Base-by-base conservation (phyloP, 2,329 filamentous ascomycete species). In the Furcasterigmium sp. region DNA sequence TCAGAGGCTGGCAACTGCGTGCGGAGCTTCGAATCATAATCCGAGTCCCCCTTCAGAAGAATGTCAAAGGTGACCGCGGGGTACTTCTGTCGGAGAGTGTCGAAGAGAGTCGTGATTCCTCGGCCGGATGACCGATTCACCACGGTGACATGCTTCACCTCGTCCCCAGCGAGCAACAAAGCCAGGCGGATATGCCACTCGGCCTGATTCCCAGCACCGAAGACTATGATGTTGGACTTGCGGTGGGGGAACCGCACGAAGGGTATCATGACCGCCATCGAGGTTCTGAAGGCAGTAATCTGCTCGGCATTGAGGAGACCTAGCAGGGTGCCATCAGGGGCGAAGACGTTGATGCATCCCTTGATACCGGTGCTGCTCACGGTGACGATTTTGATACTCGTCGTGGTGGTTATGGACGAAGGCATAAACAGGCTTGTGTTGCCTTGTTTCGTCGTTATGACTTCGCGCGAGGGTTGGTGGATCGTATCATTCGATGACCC, bases 151-250 rank as follows among this genome's bases (percentile, higher is more conserved):
- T 39, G 49, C 8, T 46, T 45, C 4, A 65, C 52, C 13, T 58
- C 54, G 1, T 40, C 29, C 0, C 57, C 57, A 3, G 57, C 47
- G 0, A 85, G 67, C 3, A 82, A 65, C 3, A 87, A 61, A 0
- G 82, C 79, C 6, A 87, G 71, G 1, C 81, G 74, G 8, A 84
- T 75, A 53, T 87, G 84, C 84, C 84, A 88, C 54, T 84, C 78
- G 1, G 52, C 50, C 42, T 54, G 52, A 39, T 49, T 50, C 2
- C 52, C 52, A 4, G 52, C 52, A 29, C 52, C 52, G 13, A 54
- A 53, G 8, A 54, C 44, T 10, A 54, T 41, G n/a, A 62, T 53
- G 1, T 51, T 55, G 32, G 32, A 17, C 32, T 35, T 35, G 8
- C 11, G n/a, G 8, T 17, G 4, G 15, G 32, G 32, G 15, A 35